Evolutionary conservation across 768 basidiomycete species (phyloP), one percentile per base, ranked within the genome.

Genomic region (Xerocomus spinulosus): DNA sequence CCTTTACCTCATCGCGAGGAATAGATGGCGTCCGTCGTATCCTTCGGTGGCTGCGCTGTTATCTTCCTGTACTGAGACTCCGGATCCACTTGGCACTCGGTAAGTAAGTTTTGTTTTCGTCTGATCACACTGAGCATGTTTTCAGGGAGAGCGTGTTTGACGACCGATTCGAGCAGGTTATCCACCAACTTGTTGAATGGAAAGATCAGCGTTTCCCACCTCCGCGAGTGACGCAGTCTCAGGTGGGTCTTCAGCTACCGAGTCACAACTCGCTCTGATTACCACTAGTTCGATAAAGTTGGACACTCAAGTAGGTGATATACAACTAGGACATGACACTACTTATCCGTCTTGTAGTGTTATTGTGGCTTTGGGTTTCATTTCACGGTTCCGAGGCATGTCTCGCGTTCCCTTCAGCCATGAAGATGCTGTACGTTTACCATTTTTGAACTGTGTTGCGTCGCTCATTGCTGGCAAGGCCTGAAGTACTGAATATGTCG

Each of bases 401-500:
- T 25, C 72, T 87, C 35, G 74, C 87, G 23, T 85, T 92, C 66
- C 86, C 87, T 39, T 92, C 89, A 58, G 74, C 83, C 41, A 74
- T 87, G 42, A 79, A 80, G 12, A 73, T 93, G 66, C 75, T 95
- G 87, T 92, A 51, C 51, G 87, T 76, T 40, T 25, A 5, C 42
- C 49, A 44, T 42, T 35, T 40, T 36, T 48, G 29, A 34, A 26
- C 12, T 42, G 9, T 38, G 12, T 24, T 42, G 9, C 39, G 12
- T 24, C 14, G 36, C 30, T 35, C 28, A 32, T 44, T 35, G 20
- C 54, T 50, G 42, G 51, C 42, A 46, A 93, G 91, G 62, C 90
- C 90, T 30, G 89, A 91, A 64, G 85, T 92, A 49, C 77, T 94
- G 60, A 83, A 81, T 52, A 90, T 95, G 85, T 83, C 90, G 46